These are phyloP conservation scores for Diospyros lotus DNA, from an alignment of 148 eudicot genomes.

Conservation along the genomic window DNA sequence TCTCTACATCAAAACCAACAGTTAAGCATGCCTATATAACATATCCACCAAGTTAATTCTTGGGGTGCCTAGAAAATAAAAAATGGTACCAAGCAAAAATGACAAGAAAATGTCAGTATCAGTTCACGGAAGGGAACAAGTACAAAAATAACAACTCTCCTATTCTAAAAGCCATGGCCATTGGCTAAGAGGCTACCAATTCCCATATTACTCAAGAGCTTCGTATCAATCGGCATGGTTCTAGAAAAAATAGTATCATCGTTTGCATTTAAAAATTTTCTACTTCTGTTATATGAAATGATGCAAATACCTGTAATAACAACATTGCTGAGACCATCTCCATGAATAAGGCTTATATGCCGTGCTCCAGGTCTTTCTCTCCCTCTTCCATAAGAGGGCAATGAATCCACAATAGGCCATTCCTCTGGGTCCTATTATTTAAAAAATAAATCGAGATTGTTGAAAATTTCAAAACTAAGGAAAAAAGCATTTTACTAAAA, in stretches of 20 bases:
- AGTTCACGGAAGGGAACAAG: no score
- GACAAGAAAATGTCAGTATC: no score
- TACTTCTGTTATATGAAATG: not conserved
- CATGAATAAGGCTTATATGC: constrained; percentile 95
- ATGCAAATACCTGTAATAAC: constrained; percentile 74
- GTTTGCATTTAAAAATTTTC: not conserved
- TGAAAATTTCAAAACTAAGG: not conserved
- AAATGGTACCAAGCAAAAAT: no score
- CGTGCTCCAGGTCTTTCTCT: constrained; percentile 90
- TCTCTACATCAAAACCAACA: no score
- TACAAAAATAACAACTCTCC: no score
- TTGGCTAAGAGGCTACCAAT: no score
- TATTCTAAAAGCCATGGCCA: no score
- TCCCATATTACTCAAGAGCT: no score
- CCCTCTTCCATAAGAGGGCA: constrained; percentile 99
- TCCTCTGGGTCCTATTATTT: constrained; percentile 75
- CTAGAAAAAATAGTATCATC: not conserved
- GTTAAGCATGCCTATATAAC: no score
- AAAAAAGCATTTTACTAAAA: not conserved
- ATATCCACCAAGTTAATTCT: no score
- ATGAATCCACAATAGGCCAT: constrained; percentile 91
- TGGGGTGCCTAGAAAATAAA: no score
- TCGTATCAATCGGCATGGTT: not conserved
- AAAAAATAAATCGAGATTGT: constrained; percentile 8
- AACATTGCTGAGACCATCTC: constrained; percentile 66